These are phyloP conservation scores for Brassica balearica DNA, from an alignment of 441 rosid species.

Conservation along the genomic window DNA sequence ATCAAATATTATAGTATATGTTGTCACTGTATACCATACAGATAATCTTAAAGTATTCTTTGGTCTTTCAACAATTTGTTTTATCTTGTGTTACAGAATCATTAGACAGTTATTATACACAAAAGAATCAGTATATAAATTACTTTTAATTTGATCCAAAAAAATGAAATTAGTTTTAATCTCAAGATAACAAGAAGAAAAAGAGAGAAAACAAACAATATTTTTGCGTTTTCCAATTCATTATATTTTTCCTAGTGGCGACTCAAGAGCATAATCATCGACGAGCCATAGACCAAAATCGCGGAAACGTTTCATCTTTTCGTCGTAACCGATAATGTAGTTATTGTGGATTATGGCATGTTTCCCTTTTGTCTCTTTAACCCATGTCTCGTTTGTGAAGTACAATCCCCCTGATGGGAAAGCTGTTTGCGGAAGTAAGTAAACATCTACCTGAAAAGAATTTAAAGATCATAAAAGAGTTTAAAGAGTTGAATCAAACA, in stretches of 20 bases:
- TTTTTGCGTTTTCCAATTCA: background rate
- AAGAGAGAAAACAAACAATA: background rate
- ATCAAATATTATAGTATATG: slow-evolving; percentile 2
- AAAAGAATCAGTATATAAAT: background rate
- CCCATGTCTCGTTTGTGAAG: slow-evolving; percentile 7
- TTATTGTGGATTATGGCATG: slow-evolving; percentile 19
- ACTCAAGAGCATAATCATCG: slow-evolving; percentile 9
- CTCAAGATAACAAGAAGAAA: background rate
- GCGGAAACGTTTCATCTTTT: slow-evolving; percentile 8
- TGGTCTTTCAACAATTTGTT: background rate
- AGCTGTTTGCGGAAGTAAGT: slow-evolving; percentile 11
- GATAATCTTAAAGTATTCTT: background rate
- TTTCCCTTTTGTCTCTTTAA: background rate
- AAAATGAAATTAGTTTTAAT: background rate
- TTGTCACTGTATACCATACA: background rate
- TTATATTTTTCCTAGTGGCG: background rate
- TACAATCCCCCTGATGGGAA: slow-evolving; percentile 10
- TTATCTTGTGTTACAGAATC: background rate
- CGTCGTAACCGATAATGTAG: background rate
- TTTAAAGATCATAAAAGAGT: background rate
- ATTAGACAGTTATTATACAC: background rate
- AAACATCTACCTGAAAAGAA: background rate
- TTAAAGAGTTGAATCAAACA: background rate
- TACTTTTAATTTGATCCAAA: background rate
- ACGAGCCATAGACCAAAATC: slow-evolving; percentile 12